phyloP scores from a whole-genome alignment of 129 eudicot species.

The carrot (Daucus carota) region DH1_v3.0 NC_030382.2:54840501-54841000 shows the following conservation, averaged over 20 bases:
- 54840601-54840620: constrained; percentile 70
- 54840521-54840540: constrained; percentile 29
- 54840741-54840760: constrained; percentile 29
- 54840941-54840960: background rate
- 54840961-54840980: background rate
- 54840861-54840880: background rate
- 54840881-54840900: background rate
- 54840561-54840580: constrained; percentile 70
- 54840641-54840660: constrained; percentile 59
- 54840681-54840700: constrained; percentile 36
- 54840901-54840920: background rate
- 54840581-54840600: constrained; percentile 70
- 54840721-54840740: constrained; percentile 42
- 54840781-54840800: background rate
- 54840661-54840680: constrained; percentile 50
- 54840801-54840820: background rate
- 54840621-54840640: constrained; percentile 56
- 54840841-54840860: background rate
- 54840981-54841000: too few relatives aligned
- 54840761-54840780: constrained; percentile 18
- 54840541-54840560: constrained; percentile 73
- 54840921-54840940: background rate
- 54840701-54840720: constrained; percentile 36
- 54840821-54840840: background rate
- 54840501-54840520: constrained; percentile 39